A percentile compares a stretch with the other conserved stretches of the same genome.
phyloP scores from a whole-genome alignment of 257 asterid genomes.

The Solanum chilense region DNA sequence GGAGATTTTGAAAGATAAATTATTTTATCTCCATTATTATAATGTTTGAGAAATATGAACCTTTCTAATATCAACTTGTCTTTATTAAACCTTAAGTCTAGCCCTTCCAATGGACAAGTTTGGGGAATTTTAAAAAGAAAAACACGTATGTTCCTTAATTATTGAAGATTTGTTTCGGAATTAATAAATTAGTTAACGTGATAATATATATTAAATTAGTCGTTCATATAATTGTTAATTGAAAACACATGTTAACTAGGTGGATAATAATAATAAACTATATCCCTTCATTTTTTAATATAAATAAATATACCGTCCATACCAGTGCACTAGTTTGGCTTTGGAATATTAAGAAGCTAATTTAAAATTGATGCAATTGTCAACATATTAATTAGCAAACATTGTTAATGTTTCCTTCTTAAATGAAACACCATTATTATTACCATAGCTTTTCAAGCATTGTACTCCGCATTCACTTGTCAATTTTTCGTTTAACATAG shows the following conservation, averaged over 20 bases:
- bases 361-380: not conserved
- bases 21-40: not conserved
- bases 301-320: not conserved
- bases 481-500: too few species aligned
- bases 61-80: not conserved
- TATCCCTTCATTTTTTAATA: not conserved
- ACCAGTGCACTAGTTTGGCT: not conserved
- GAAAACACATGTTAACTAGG: not conserved
- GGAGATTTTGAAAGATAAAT: not conserved
- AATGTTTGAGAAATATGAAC: not conserved
- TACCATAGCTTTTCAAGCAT: too few species aligned
- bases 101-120: not conserved
- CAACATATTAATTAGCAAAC: not conserved
- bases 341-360: not conserved
- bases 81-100: not conserved
- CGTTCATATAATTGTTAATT: not conserved
- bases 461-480: too few species aligned
- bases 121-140: not conserved
- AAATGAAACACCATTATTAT: not conserved
- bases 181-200: not conserved
- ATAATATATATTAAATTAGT: not conserved
- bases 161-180: not conserved
- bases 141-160: not conserved
- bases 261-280: not conserved
- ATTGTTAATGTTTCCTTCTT: not conserved